Conservation (phyloP, 192 early-diverging fungal species). For the Geosiphon pyriformis region DNA sequence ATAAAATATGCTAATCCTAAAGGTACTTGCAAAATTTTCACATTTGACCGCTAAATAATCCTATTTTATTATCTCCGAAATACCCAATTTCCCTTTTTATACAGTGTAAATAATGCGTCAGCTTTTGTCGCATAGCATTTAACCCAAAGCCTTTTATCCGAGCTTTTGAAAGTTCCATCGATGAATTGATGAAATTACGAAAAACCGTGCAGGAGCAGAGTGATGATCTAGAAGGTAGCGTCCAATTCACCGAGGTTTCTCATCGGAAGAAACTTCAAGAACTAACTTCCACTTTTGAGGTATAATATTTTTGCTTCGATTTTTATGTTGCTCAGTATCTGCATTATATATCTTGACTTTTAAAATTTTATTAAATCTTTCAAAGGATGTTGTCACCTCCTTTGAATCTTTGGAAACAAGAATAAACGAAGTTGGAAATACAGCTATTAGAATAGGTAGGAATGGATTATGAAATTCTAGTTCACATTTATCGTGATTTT, state of each 20-base stretch:
- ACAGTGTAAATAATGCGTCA: slow-evolving; percentile 26
- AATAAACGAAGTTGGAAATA: slow-evolving; percentile 89
- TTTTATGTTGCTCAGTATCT: neutral
- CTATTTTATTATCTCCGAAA: neutral
- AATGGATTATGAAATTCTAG: slow-evolving; percentile 3
- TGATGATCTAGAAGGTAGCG: slow-evolving; percentile 75
- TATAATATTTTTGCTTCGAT: slow-evolving; percentile 25
- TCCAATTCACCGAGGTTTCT: slow-evolving; percentile 64
- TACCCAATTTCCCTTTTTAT: neutral
- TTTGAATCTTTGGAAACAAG: slow-evolving; percentile 85
- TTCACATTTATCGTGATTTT: neutral
- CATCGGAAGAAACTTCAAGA: slow-evolving; percentile 76
- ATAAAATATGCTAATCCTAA: slow-evolving; percentile 42
- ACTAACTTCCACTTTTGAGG: slow-evolving; percentile 75
- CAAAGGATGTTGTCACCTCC: slow-evolving; percentile 76
- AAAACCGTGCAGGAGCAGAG: slow-evolving; percentile 77
- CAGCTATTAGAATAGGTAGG: slow-evolving; percentile 88
- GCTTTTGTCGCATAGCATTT: slow-evolving; percentile 46
- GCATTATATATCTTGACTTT: neutral
- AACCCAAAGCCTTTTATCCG: slow-evolving; percentile 91
- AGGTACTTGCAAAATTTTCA: slow-evolving; percentile 13
- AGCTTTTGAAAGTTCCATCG: slow-evolving; percentile 79
- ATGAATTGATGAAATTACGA: slow-evolving; percentile 75
- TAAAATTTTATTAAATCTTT: neutral
- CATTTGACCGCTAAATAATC: neutral